Evolutionary conservation across 202 grass and related monocot genomes (phyloP).

Genomic region (Setaria viridis): DNA sequence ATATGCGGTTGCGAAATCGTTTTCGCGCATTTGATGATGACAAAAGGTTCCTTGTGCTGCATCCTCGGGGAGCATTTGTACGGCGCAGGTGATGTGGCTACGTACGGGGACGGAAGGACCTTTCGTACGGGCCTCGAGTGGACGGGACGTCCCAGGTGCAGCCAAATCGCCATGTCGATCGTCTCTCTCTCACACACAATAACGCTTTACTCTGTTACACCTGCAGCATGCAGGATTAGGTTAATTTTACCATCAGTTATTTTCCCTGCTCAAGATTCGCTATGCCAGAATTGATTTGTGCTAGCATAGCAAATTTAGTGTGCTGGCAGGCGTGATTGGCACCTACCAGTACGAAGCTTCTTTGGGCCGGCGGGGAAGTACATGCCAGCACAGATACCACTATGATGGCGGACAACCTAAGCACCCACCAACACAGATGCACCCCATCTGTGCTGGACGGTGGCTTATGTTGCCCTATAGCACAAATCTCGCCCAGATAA

Average conservation of each 20-base stretch:
- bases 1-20: not conserved
- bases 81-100: conserved; percentile 20
- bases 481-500: too few relatives aligned
- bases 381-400: too few relatives aligned
- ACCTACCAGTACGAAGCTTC: too few relatives aligned
- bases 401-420: too few relatives aligned
- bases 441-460: too few relatives aligned
- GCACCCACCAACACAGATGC: too few relatives aligned
- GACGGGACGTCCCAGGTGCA: not conserved
- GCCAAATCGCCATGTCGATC: not conserved
- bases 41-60: conserved; percentile 7
- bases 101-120: not conserved
- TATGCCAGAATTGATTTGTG: too few relatives aligned
- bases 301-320: too few relatives aligned
- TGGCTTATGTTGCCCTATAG: too few relatives aligned
- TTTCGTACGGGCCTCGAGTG: not conserved
- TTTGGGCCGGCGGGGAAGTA: too few relatives aligned
- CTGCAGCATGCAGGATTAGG: not conserved
- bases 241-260: too few relatives aligned
- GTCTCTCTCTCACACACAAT: not conserved
- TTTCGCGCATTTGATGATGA: conserved; percentile 14
- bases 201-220: not conserved
- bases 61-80: conserved; percentile 15
- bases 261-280: not conserved
- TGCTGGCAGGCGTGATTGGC: too few relatives aligned